These are phyloP conservation scores for Lathyrus tuberosus DNA, from an alignment of 306 rosid genomes.

Conservation along the genomic window DNA sequence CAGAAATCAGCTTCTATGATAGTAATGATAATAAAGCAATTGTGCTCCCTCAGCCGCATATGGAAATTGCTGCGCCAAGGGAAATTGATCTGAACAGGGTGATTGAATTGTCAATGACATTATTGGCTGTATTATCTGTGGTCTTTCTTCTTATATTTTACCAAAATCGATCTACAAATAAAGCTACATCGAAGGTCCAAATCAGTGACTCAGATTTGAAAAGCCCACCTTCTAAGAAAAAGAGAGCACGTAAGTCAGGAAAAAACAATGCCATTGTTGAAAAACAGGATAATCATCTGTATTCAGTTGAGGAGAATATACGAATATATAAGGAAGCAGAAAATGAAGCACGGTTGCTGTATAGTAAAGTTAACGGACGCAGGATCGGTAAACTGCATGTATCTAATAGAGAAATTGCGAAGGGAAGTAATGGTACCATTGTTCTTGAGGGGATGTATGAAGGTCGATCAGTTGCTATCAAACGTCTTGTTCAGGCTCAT, in stretches of 20 bases:
- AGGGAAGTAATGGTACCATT: conserved; percentile 87
- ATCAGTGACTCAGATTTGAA: conserved; percentile 41
- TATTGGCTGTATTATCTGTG: conserved; percentile 34
- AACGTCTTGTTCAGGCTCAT: conserved; percentile 85
- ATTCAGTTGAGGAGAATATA: conserved; percentile 43
- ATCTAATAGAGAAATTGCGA: conserved; percentile 70
- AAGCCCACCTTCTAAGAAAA: conserved; percentile 53
- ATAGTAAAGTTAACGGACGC: conserved; percentile 54
- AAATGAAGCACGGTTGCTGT: conserved; percentile 33
- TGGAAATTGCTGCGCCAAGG: conserved; percentile 35
- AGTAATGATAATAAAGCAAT: conserved; percentile 37
- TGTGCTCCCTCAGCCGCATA: conserved; percentile 35
- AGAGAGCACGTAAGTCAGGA: conserved; percentile 51
- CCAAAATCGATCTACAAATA: conserved; percentile 25
- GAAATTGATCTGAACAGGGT: conserved; percentile 31
- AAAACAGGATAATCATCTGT: conserved; percentile 38
- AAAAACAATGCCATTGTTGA: conserved; percentile 41
- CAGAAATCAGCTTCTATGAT: conserved; percentile 31
- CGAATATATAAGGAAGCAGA: conserved; percentile 29
- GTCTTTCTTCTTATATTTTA: conserved; percentile 41
- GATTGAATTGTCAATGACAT: conserved; percentile 36
- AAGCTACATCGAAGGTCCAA: conserved; percentile 33
- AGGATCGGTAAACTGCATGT: conserved; percentile 67
- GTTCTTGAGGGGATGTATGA: conserved; percentile 80
- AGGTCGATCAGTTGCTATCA: conserved; percentile 81